Conservation (phyloP, 2,329 filamentous ascomycete genomes). For the Neofusicoccum sp. region DNA sequence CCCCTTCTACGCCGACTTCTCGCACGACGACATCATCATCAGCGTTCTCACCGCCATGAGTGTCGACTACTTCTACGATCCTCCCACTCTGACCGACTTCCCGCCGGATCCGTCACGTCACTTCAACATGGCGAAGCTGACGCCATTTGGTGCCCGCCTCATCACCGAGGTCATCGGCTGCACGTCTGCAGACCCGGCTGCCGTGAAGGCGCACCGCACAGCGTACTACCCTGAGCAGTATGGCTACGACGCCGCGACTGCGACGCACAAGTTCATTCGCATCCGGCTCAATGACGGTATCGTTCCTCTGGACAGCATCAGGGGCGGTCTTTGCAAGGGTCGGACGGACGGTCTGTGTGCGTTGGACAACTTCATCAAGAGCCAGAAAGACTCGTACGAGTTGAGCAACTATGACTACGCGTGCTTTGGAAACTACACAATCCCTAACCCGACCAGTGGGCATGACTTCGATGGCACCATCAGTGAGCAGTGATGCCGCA, state of each 20-base stretch:
- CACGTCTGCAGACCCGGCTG: constrained; percentile 37
- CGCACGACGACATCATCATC: constrained; percentile 54
- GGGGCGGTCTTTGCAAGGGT: background rate
- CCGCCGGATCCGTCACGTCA: constrained; percentile 46
- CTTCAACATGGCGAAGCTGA: constrained; percentile 52
- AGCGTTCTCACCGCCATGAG: constrained; percentile 52
- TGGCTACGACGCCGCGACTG: constrained; percentile 43
- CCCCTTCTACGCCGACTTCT: constrained; percentile 54
- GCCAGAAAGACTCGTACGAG: constrained; percentile 6
- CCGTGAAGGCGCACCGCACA: constrained; percentile 40
- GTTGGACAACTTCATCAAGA: constrained; percentile 1
- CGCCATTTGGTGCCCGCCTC: constrained; percentile 56
- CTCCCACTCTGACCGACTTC: constrained; percentile 43
- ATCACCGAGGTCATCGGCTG: constrained; percentile 58
- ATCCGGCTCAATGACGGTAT: constrained; percentile 12
- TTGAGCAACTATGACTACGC: constrained; percentile 10
- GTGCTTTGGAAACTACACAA: constrained; percentile 9
- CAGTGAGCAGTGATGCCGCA: background rate
- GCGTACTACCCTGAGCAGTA: constrained; percentile 46
- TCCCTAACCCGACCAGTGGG: background rate
- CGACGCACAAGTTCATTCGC: constrained; percentile 20
- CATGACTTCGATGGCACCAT: constrained; percentile 7
- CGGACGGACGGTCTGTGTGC: constrained; percentile 9
- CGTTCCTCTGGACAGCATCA: constrained; percentile 6
- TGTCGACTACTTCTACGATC: constrained; percentile 54